Evolutionary conservation across 495 filamentous ascomycete species (phyloP), one percentile per base, ranked within the genome.

Genomic region (Aspergillus baeticus): DNA sequence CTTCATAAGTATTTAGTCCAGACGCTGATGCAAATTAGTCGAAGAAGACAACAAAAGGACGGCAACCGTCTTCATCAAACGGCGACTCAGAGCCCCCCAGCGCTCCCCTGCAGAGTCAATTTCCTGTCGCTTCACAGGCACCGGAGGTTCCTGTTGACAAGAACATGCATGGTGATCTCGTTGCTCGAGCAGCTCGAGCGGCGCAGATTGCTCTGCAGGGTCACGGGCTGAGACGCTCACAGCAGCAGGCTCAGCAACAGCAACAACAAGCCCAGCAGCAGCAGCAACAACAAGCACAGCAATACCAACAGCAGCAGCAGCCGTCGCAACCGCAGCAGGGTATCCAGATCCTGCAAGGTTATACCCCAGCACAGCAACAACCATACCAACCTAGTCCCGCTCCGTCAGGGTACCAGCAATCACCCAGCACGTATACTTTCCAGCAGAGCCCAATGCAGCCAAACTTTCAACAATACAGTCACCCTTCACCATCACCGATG

Each of bases 171-270:
- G 77, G 81, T 55, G 73, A 81, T 49, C 73, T 81, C 26, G 80
- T 81, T 22, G 76, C 74, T 14, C 77, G 77, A 55, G 79, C 81
- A 20, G 78, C 78, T 41, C 75, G 74, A 60, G 79, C 81, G 20
- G 79, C 79, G 5, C 75, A 83, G 56, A 78, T 79, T 63, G 80
- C 80, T 17, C 67, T 84, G 22, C 78, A 82, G 50, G 77, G 77
- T 17, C 69, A 75, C 64, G 66, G 71, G 8, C 53, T 77, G 22
- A 67, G 75, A 29, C 73, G 70, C 5, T 78, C 73, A 6, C 74
- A 79, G 52, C 74, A 77, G 51, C 73, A 76, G 58, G 66, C 59
- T 20, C 70, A 57, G 20, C 64, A 66, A 17, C 60, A 65, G 33
- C 62, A 63, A 33, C 60, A 60, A 36, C 57, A 70, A 33, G 21